A percentile compares a stretch with the other conserved stretches of the same genome.
Conservation (phyloP, 192 early-diverging fungal species). For the Linnemannia exigua region DNA sequence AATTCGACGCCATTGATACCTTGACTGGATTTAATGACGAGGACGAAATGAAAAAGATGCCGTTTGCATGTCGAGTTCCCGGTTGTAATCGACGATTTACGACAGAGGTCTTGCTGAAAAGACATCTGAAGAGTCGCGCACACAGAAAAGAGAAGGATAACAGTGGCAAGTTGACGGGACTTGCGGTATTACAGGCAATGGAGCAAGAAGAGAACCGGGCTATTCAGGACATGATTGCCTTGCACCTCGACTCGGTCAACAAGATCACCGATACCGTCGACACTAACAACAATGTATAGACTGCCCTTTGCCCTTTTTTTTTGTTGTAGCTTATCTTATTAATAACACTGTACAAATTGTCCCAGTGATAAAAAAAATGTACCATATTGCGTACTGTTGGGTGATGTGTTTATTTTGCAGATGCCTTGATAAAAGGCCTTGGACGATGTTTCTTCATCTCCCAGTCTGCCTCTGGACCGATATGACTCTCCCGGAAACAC, state of each 20-base stretch:
- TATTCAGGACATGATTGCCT: slow-evolving; percentile 56
- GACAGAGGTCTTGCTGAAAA: slow-evolving; percentile 16
- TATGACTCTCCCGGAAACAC: slow-evolving; percentile 72
- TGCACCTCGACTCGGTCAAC: slow-evolving; percentile 22
- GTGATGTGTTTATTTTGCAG: background rate
- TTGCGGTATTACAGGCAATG: slow-evolving; percentile 21
- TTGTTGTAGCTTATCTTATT: no score
- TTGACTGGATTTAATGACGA: slow-evolving; percentile 33
- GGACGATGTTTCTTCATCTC: slow-evolving; percentile 57
- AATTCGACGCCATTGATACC: slow-evolving; percentile 6
- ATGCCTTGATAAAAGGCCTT: slow-evolving; percentile 34
- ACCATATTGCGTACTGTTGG: background rate
- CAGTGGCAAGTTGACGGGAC: slow-evolving; percentile 17
- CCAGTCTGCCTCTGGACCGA: slow-evolving; percentile 56
- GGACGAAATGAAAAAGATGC: background rate
- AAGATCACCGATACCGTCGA: background rate
- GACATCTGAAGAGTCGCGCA: slow-evolving; percentile 23
- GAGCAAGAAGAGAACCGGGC: slow-evolving; percentile 57
- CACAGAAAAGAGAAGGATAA: background rate
- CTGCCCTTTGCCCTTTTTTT: no score
- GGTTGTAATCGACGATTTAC: slow-evolving; percentile 24
- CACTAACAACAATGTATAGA: background rate
- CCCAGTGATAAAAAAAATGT: no score
- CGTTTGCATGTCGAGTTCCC: slow-evolving; percentile 27
- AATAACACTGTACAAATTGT: no score